Evolutionary conservation across 768 basidiomycete genomes (phyloP).

Genomic region (Psilocybe azurescens): DNA sequence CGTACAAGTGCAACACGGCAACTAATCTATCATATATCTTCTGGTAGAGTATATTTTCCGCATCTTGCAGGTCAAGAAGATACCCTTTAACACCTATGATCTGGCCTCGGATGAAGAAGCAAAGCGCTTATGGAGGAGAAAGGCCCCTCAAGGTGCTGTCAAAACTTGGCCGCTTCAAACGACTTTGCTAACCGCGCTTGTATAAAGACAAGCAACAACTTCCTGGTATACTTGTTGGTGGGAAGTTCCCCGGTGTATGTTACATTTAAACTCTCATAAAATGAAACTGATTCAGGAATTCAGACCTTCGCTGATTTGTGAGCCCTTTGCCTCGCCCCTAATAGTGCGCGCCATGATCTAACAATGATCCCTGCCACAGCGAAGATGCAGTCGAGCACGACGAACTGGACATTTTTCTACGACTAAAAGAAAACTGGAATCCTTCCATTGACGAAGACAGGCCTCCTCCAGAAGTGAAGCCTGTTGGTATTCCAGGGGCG

Average conservation of each 20-base stretch:
- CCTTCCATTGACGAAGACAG: slow-evolving; percentile 61
- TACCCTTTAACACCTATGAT: slow-evolving; percentile 82
- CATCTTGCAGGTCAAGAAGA: slow-evolving; percentile 86
- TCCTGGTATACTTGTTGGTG: slow-evolving; percentile 83
- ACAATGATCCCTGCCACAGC: slow-evolving; percentile 38
- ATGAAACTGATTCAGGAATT: slow-evolving; percentile 9
- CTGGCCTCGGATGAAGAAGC: slow-evolving; percentile 85
- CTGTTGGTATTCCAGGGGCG: slow-evolving; percentile 85
- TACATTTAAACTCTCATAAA: slow-evolving; percentile 1
- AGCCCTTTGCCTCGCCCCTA: slow-evolving; percentile 25
- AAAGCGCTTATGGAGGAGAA: slow-evolving; percentile 81
- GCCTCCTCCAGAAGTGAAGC: slow-evolving; percentile 57
- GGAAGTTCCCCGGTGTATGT: slow-evolving; percentile 77
- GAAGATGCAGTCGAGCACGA: slow-evolving; percentile 86
- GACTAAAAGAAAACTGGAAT: slow-evolving; percentile 75
- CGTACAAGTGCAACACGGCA: not conserved
- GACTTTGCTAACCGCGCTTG: not conserved
- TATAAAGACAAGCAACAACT: slow-evolving; percentile 78
- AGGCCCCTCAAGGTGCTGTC: slow-evolving; percentile 65
- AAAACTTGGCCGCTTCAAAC: not conserved
- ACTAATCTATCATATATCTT: slow-evolving; percentile 9
- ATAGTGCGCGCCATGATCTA: not conserved
- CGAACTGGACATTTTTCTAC: slow-evolving; percentile 74
- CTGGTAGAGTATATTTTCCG: slow-evolving; percentile 78
- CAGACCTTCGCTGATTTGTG: slow-evolving; percentile 81